Base-by-base conservation (phyloP, 2,329 filamentous ascomycete genomes). In the Fusarium chlamydosporum region DNA sequence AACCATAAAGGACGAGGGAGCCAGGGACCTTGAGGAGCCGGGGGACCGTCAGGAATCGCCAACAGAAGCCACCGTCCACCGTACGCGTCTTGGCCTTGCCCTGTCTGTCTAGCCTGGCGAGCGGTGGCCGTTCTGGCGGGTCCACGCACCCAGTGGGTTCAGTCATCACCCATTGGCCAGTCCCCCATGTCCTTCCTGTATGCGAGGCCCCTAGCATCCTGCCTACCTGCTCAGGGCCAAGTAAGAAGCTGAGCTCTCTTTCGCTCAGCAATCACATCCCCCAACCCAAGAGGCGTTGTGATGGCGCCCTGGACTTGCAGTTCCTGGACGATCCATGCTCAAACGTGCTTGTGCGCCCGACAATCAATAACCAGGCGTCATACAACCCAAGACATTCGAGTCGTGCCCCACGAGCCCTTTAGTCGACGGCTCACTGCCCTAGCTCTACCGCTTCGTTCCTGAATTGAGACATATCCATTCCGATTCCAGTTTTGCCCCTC, bases 401-500 rank as follows among this genome's bases (percentile, higher is more conserved):
- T 67, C 56, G 45, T 59, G 71, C 63, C 68, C 67, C 62, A 67
- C 61, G 60, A 68, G 63, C 61, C 65, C 60, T 72, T 56, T 67
- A 56, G 53, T 62, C 40, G 42, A 69, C 65, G 56, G 53, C 58
- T 68, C 54, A 68, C 51, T 63, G 61, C 66, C 68, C 67, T 71
- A 65, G 65, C 67, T 68, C 45, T 65, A 48, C 57, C 59, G 57
- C 65, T 71, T 73, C 77, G 77, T 80, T 80, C 79, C 78, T 77
- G 72, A 72, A 71, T 79, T 77, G 73, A 81, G 79, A 80, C 79
- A 80, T 73, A 61, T 55, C 74, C 74, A 78, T 76, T 76, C 77
- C 76, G 68, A 65, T 73, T 75, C 63, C 47, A 72, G 70, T 54
- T 65, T 64, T 65, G 61, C 70, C 68, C 72, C 62, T 69, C 72